Conservation (phyloP, 2,329 filamentous ascomycete species). For the Juglanconis oblonga region DNA sequence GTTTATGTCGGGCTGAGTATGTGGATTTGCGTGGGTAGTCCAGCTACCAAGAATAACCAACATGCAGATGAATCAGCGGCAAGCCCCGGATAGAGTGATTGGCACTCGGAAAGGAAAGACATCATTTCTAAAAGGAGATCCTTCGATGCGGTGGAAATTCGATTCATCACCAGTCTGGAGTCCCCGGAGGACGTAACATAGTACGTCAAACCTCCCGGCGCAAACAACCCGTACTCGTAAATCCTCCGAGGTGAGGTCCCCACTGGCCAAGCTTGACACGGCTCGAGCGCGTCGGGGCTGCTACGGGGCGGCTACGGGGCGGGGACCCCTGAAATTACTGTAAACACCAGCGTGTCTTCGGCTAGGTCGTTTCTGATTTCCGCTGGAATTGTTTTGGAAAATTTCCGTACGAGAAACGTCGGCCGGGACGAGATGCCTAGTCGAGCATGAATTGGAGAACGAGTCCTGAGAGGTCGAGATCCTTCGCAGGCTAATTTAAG, state of each 20-base stretch:
- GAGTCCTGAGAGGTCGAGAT: too few species aligned
- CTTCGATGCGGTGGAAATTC: background rate
- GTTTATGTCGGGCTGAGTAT: background rate
- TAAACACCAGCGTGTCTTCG: too few species aligned
- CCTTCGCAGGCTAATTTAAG: too few species aligned
- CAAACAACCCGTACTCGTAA: background rate
- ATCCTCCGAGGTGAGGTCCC: background rate
- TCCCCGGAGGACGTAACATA: background rate
- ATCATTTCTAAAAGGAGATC: background rate
- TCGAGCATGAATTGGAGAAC: too few species aligned
- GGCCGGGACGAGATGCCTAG: too few species aligned
- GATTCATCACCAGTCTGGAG: background rate
- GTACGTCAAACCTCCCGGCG: background rate
- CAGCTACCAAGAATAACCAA: background rate
- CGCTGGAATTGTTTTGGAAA: too few species aligned
- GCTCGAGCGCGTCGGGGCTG: background rate
- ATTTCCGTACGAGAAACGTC: too few species aligned
- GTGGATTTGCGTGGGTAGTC: background rate
- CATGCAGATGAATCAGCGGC: background rate
- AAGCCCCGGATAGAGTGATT: background rate
- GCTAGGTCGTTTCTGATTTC: too few species aligned
- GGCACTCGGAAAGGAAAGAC: background rate
- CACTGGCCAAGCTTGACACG: background rate
- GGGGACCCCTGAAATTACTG: background rate
- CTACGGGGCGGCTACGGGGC: background rate